Base-by-base conservation (phyloP, 2,329 filamentous ascomycete species). In the Plectosphaerella sp. region DNA sequence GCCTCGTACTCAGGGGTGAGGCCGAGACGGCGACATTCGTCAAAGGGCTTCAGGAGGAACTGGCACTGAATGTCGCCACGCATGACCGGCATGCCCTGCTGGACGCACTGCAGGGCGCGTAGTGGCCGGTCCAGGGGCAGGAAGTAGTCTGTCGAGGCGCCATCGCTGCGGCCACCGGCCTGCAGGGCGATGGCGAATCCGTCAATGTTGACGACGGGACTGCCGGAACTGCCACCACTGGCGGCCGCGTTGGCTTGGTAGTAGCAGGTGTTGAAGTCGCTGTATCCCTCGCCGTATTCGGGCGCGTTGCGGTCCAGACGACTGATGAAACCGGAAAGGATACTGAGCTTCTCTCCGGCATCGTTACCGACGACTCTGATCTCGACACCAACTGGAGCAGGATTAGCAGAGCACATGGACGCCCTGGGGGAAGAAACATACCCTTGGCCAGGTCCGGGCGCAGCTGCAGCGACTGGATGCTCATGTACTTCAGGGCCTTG, bases 301-400 rank as follows among this genome's bases (percentile, higher is more conserved):
- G 94, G 94, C 2, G 95, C 95, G 70, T 99, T 99, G 60, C 94
- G 84, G 64, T 99, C 94, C 54, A 99, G 77, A 62, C 94, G 86
- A 72, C 91, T 96, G 68, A 99, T 99, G 52, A 99, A 93, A 62
- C 94, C 94, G 6, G 94, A 97, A 53, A 99, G 76, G 62, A 99
- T 99, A 76, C 91, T 97, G 60, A 99, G 84, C 73, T 99, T 99
- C 70, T 99, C 94, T 59, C 94, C 94, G 28, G 94, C 94, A 76
- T 99, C 94, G 70, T 99, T 99, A 73, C 94, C 94, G 6, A 99
- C 94, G 2, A 99, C 94, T 59, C 95, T 82, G 60, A 99, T 97
- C 72, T 99, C 94, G 14, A 89, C 85, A 51, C 94, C 94, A 50
- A 99, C 93, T 73, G 52, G 6, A 45, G 25, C 28, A 22, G n/a